Base-by-base conservation (phyloP, 1,139 yeast genomes). In the Hyphopichia wangnamkhiaoensis region DNA sequence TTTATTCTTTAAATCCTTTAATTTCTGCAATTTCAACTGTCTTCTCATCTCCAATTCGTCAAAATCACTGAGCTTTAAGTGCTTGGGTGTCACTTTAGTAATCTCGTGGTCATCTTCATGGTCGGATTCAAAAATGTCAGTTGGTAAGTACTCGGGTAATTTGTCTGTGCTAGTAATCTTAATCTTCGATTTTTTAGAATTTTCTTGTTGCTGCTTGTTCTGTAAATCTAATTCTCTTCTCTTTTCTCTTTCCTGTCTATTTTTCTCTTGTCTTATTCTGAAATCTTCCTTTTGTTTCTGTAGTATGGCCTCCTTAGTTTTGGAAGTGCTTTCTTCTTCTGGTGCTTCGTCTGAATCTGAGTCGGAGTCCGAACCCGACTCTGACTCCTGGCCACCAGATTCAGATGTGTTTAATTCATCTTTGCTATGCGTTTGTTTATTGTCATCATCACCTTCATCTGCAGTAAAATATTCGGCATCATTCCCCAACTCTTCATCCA, bases 101-200 rank as follows among this genome's bases (percentile, higher is more conserved):
- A 43, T 40, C 21, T 43, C 42, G 5, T 40, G 25, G 20, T 45
- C 46, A 15, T 46, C 47, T n/a, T 37, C 47, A 26, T 45, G 45
- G 26, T 41, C 41, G 8, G 54, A 50, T 48, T 71, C 66, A 38
- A 75, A 50, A 19, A 77, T 56, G 31, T 76, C 79, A 21, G 68
- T 76, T 0, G 82, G 82, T 43, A 79, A 67, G 31, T 64, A 61
- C 32, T 78, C 82, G 0, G 81, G 82, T 33, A 76, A 55, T 19
- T 61, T 69, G 4, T 59, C 60, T 7, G 5, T 9, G 8, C 12
- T 7, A 9, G 10, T 16, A 4, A n/a, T 3, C 25, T 30, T 25
- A 10, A 14, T 21, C 12, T 16, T 26, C 15, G 52, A 51, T 8
- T 45, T 42, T 33, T 48, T 49, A 23, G 48, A 52, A 39, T 44